These are phyloP conservation scores for Rhododendron simsii DNA, from an alignment of 148 eudicot genomes.

Conservation along the genomic window DNA sequence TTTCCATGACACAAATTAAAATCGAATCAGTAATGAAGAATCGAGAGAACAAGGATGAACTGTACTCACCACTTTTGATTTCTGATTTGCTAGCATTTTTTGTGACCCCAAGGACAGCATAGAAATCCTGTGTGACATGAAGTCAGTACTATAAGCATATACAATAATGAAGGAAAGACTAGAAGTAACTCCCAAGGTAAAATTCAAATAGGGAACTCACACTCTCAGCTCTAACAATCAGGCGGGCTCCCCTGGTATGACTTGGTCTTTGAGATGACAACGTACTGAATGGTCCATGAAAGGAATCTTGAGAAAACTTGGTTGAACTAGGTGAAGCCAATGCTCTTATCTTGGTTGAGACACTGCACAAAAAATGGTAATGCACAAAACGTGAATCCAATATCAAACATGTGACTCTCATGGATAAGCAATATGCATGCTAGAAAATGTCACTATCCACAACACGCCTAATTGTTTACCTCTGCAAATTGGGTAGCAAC, in stretches of 20 bases:
- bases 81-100: constrained; percentile 86
- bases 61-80: constrained; percentile 78
- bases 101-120: constrained; percentile 81
- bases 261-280: constrained; percentile 31
- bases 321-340: constrained; percentile 55
- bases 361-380: constrained; percentile 36
- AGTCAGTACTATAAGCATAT: neutral
- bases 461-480: neutral
- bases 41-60: neutral
- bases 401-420: neutral
- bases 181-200: neutral
- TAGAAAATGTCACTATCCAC: neutral
- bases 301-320: constrained; percentile 50
- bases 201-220: constrained; percentile 43
- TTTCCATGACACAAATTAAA: neutral
- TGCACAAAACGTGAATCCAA: neutral
- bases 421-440: neutral
- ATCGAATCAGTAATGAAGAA: neutral
- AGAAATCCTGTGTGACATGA: constrained; percentile 58
- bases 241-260: constrained; percentile 42
- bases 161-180: neutral
- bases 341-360: constrained; percentile 48
- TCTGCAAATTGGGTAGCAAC: neutral
- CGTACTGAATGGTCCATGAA: constrained; percentile 33
- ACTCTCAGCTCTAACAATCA: constrained; percentile 72